Percentiles rank a stretch among this genome's conserved stretches.
phyloP scores from a whole-genome alignment of 1,284 basidiomycete species.

The Ustilago xerochloae region DNA sequence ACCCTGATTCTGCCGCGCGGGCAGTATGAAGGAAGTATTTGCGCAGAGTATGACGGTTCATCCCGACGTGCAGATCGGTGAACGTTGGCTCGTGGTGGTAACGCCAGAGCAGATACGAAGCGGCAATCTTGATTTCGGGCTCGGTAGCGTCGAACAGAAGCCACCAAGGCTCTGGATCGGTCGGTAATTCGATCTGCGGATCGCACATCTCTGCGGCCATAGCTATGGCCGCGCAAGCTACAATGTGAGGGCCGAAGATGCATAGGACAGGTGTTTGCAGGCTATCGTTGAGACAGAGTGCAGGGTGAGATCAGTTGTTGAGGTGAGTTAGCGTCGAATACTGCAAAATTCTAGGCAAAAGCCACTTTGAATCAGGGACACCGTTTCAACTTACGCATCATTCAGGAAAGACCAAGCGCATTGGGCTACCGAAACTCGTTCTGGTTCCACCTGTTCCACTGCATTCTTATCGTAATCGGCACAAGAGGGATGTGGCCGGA shows the following conservation, averaged over 20 bases:
- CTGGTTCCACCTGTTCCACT: not conserved
- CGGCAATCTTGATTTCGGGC: conserved; percentile 52
- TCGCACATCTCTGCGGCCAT: conserved; percentile 39
- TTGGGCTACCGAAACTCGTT: conserved; percentile 44
- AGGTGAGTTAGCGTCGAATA: not conserved
- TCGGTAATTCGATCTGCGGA: conserved; percentile 61
- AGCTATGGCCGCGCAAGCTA: conserved; percentile 78
- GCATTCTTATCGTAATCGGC: not conserved
- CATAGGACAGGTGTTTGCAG: conserved; percentile 91
- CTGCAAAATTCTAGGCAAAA: not conserved
- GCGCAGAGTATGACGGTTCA: conserved; percentile 25
- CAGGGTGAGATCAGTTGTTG: not conserved
- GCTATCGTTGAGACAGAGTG: conserved; percentile 69
- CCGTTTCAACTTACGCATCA: conserved; percentile 68
- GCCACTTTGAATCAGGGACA: too few relatives aligned
- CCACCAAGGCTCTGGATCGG: conserved; percentile 69
- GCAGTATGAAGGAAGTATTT: conserved; percentile 10
- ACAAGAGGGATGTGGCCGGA: not conserved
- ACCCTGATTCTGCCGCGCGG: not conserved
- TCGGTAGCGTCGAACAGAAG: conserved; percentile 67
- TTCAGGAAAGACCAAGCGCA: conserved; percentile 69
- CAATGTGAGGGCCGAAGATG: conserved; percentile 84
- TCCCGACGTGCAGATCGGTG: conserved; percentile 3
- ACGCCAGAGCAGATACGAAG: conserved; percentile 53
- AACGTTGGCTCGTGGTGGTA: conserved; percentile 36